phyloP scores from a whole-genome alignment of 2,329 filamentous ascomycete genomes.

The Phyllosticta citriasiana region DNA sequence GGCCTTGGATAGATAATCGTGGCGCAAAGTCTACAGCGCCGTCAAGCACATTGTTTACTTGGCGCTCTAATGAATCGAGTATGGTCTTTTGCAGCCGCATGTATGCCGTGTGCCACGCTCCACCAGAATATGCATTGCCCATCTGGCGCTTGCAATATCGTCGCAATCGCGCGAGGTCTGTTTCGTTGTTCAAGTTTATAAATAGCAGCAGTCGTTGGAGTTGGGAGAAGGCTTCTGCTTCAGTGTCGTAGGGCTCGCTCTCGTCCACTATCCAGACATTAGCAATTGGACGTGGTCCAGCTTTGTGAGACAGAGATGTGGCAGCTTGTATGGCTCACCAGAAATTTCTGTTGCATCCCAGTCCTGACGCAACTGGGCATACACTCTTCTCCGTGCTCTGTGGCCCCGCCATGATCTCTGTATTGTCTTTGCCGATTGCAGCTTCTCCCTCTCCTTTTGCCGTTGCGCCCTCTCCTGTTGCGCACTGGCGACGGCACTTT shows the following conservation, averaged over 20 bases:
- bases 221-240: slow-evolving; percentile 30
- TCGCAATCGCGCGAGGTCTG: slow-evolving; percentile 31
- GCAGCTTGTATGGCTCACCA: background rate
- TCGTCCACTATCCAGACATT: background rate
- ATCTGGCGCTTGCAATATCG: slow-evolving; percentile 32
- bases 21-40: slow-evolving; percentile 12
- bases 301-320: background rate
- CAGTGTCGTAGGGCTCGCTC: slow-evolving; percentile 24
- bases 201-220: slow-evolving; percentile 36
- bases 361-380: slow-evolving; percentile 38
- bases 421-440: slow-evolving; percentile 63
- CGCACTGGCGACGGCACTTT: slow-evolving; percentile 71
- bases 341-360: slow-evolving; percentile 22
- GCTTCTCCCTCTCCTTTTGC: slow-evolving; percentile 67
- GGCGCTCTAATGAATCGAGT: slow-evolving; percentile 22
- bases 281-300: background rate
- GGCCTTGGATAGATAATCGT: background rate
- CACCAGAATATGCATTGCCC: slow-evolving; percentile 18
- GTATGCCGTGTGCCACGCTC: slow-evolving; percentile 33
- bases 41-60: slow-evolving; percentile 6
- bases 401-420: slow-evolving; percentile 80
- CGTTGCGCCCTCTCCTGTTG: slow-evolving; percentile 76
- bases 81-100: slow-evolving; percentile 31
- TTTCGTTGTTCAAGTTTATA: slow-evolving; percentile 25
- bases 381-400: slow-evolving; percentile 48